Conservation (phyloP, 148 eudicot species). For the Tetragonia tetragonoides region DNA sequence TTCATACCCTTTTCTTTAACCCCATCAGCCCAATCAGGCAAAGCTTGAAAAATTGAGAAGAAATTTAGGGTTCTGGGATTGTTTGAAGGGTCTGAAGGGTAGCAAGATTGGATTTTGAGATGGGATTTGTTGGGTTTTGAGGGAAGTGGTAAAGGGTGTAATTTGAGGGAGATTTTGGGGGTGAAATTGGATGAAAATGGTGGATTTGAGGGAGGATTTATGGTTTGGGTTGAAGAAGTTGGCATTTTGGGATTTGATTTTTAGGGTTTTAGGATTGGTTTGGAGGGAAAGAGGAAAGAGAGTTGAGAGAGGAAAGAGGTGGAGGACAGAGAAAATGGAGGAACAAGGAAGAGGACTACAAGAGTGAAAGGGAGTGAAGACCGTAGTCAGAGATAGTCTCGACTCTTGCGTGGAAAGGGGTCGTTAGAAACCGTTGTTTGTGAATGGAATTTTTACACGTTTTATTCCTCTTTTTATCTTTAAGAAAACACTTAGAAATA, state of each 20-base stretch:
- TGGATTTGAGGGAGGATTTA: conserved; percentile 42
- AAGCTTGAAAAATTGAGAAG: conserved; percentile 40
- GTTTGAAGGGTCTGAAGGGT: conserved; percentile 25
- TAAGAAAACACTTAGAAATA: no score
- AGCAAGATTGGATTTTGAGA: conserved; percentile 38
- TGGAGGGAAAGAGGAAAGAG: conserved; percentile 17
- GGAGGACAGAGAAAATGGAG: conserved; percentile 2
- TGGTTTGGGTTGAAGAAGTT: conserved; percentile 31
- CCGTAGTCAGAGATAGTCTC: no score
- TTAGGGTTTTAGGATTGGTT: conserved; percentile 39
- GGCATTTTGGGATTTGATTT: conserved; percentile 36
- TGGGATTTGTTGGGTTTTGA: conserved; percentile 36
- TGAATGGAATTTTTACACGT: conserved; percentile 58
- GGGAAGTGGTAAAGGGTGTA: conserved; percentile 21
- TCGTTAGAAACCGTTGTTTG: conserved; percentile 49
- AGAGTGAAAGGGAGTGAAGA: background rate
- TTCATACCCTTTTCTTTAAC: conserved; percentile 74
- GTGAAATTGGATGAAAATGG: conserved; percentile 38
- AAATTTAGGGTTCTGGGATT: conserved; percentile 31
- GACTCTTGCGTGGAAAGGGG: conserved; percentile 15
- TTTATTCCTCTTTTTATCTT: background rate
- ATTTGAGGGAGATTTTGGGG: conserved; percentile 37
- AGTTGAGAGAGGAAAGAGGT: conserved; percentile 16
- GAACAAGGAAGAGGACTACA: background rate
- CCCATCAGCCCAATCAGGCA: conserved; percentile 84